Evolutionary conservation across 495 filamentous ascomycete genomes (phyloP).

Genomic region (Annulohypoxylon moriforme): DNA sequence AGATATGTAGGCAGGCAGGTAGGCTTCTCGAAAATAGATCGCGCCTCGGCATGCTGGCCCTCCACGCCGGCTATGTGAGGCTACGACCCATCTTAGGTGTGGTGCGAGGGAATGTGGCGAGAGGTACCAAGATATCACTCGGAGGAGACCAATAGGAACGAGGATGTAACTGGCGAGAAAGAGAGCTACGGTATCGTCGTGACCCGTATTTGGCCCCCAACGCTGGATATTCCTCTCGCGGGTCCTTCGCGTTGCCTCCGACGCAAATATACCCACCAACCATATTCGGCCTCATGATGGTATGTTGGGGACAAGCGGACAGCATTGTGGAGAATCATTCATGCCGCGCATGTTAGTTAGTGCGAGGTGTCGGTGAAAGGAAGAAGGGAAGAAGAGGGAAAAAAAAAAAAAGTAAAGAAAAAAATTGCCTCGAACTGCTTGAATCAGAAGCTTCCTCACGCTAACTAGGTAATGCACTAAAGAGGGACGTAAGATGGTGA

Average conservation of each 20-base stretch:
- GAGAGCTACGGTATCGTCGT: conserved; percentile 6
- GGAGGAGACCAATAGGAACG: conserved; percentile 13
- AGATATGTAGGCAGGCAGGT: neutral
- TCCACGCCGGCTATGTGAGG: conserved; percentile 14
- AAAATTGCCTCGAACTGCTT: conserved; percentile 7
- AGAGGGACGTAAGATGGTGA: conserved; percentile 37
- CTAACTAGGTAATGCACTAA: conserved; percentile 8
- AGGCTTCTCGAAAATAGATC: conserved; percentile 7
- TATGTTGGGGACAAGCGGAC: conserved; percentile 14
- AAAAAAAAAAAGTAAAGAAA: neutral
- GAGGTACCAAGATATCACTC: conserved; percentile 4
- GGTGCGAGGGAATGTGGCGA: conserved; percentile 23
- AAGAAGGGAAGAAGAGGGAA: neutral
- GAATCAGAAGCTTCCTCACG: conserved; percentile 13
- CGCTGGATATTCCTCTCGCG: conserved; percentile 8
- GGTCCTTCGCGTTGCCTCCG: conserved; percentile 22
- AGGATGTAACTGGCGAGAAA: conserved; percentile 4
- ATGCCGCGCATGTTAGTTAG: conserved; percentile 18
- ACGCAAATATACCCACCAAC: conserved; percentile 36
- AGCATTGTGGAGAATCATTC: conserved; percentile 17
- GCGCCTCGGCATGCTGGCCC: neutral
- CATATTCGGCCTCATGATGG: conserved; percentile 8
- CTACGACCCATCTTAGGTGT: neutral
- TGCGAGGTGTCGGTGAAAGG: conserved; percentile 20
- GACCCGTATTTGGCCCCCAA: conserved; percentile 23